A percentile compares a stretch with the other conserved stretches of the same genome.
phyloP scores from a whole-genome alignment of 768 basidiomycete genomes.

The Paxillus involutus region DNA sequence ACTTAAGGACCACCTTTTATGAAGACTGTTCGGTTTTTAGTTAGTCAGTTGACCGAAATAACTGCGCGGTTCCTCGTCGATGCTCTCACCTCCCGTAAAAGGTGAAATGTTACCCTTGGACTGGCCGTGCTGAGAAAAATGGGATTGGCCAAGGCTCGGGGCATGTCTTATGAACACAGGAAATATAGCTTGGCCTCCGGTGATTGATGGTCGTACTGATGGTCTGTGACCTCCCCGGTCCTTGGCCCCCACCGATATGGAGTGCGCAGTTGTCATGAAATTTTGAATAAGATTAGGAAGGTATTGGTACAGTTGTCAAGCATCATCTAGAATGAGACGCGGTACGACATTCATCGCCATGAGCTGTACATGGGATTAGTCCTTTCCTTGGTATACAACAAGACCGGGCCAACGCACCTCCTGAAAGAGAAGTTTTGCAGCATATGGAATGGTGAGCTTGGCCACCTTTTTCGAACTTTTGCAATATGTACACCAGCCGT shows the following conservation, averaged over 20 bases:
- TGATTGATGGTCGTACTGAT: conserved; percentile 1
- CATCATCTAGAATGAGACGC: conserved; percentile 83
- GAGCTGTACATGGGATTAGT: conserved; percentile 47
- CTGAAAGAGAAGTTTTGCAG: conserved; percentile 90
- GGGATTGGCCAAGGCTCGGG: not conserved
- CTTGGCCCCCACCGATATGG: conserved; percentile 1
- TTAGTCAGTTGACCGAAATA: too few relatives aligned
- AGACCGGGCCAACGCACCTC: conserved; percentile 51
- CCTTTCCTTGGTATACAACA: not conserved
- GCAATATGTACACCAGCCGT: conserved; percentile 97
- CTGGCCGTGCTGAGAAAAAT: conserved; percentile 4
- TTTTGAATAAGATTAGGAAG: not conserved
- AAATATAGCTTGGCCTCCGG: conserved; percentile 6
- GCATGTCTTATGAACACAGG: conserved; percentile 4
- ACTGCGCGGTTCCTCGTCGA: not conserved
- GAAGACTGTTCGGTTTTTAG: too few relatives aligned
- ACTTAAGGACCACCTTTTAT: too few relatives aligned
- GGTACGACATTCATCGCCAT: conserved; percentile 99
- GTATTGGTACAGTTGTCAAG: conserved; percentile 31
- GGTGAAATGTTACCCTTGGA: conserved; percentile 7
- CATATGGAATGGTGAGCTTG: conserved; percentile 93
- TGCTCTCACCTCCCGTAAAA: too few relatives aligned
- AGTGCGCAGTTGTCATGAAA: conserved; percentile 3
- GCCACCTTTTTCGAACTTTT: conserved; percentile 97
- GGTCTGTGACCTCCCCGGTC: not conserved